These are phyloP conservation scores for Tetrahymena thermophila DNA, from an alignment of 73 alveolate genomes.

Conservation along the genomic window DNA sequence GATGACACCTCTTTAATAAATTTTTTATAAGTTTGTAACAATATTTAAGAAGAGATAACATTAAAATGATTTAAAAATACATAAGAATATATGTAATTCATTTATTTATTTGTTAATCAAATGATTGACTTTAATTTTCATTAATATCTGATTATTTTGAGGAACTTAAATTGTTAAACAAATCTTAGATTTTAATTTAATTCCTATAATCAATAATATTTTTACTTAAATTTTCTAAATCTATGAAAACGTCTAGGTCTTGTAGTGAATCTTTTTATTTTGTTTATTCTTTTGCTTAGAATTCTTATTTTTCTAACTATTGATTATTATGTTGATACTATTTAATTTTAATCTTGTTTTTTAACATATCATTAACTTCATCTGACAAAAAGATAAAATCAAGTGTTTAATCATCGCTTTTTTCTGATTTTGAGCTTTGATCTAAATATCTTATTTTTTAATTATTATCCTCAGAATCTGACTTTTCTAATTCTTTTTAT, in stretches of 20 bases:
- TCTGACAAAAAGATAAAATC: background rate
- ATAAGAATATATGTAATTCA: no score
- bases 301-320: background rate
- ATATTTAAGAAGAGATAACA: no score
- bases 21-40: no score
- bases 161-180: background rate
- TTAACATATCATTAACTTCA: background rate
- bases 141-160: background rate
- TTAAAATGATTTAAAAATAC: no score
- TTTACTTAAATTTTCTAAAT: background rate
- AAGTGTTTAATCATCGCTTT: background rate
- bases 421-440: no score
- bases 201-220: background rate
- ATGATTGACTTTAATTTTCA: background rate
- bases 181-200: background rate
- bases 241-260: background rate
- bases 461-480: no score
- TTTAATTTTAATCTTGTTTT: no score
- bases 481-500: no score
- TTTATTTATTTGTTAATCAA: no score
- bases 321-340: background rate
- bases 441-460: no score
- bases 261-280: background rate
- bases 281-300: background rate
- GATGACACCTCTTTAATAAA: no score